Base-by-base conservation (phyloP, 306 rosid genomes). In the Quercus cerris region DNA sequence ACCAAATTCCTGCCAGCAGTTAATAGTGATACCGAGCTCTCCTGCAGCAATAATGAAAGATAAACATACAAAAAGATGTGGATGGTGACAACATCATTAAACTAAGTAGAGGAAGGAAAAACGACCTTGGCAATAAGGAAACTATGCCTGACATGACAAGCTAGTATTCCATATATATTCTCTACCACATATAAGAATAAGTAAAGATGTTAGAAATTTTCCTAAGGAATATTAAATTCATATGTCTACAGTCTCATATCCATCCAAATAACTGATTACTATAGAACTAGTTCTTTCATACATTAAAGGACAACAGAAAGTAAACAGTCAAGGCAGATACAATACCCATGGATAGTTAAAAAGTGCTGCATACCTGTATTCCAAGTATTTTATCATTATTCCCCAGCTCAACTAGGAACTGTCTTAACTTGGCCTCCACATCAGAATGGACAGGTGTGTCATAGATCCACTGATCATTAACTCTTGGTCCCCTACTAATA, bases 321-420 rank as follows among this genome's bases (percentile, higher is more conserved):
- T 41, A 41, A 41, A 41, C 46, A 41, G 46, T 41, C 46, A 41
- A 41, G 46, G 46, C 11, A 41, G 46, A 41, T 41, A 41, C 11
- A 41, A 41, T 41, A 41, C 31, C 33, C 11, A n/a, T 11, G 17
- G 14, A 54, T 22, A 57, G 10, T 41, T 41, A 6, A 75, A 83
- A 13, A 70, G 73, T 1, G 63, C 74, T 22, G 72, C 74, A 67
- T 58, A 93, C 99, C 99, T 96, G 99, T 83, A 96, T 81, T 86
- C 99, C 99, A 74, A 96, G 98, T 85, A 96, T 85, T 91, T 90
- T 96, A 76, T 91, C 88, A 28, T 81, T 81, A 79, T 87, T 90
- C 78, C 89, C 98, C 83, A 96, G 79, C 88, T 90, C 97, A 75
- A 91, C 72, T 76, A 96, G 81, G 83, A 91, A 89, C 70, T 74